phyloP scores from a whole-genome alignment of 345 rosid genomes.

The Moricandia moricandioides region DNA sequence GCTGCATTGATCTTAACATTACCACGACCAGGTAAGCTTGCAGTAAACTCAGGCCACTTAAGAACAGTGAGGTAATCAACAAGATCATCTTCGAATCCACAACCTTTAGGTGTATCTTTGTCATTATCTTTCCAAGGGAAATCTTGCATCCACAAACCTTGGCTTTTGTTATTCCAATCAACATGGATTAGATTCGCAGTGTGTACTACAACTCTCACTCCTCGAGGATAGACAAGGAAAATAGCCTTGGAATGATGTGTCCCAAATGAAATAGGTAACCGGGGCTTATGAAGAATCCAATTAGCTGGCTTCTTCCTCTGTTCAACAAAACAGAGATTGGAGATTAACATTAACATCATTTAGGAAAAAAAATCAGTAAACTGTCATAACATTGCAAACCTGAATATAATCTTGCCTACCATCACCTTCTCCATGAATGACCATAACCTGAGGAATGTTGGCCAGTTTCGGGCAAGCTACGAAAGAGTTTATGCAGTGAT shows the following conservation, averaged over 20 bases:
- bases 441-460: slow-evolving; percentile 72
- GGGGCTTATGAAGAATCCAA: slow-evolving; percentile 93
- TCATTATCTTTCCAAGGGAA: slow-evolving; percentile 89
- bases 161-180: slow-evolving; percentile 97
- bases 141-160: slow-evolving; percentile 99
- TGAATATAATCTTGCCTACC: slow-evolving; percentile 67
- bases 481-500: slow-evolving; percentile 13
- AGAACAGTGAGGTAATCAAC: slow-evolving; percentile 73
- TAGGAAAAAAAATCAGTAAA: neutral
- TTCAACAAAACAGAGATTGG: slow-evolving; percentile 14
- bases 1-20: slow-evolving; percentile 61
- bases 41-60: slow-evolving; percentile 87
- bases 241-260: slow-evolving; percentile 97
- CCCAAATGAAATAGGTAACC: slow-evolving; percentile 80
- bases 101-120: slow-evolving; percentile 38
- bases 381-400: slow-evolving; percentile 50
- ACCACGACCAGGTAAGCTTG: slow-evolving; percentile 56
- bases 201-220: slow-evolving; percentile 82
- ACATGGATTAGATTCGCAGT: slow-evolving; percentile 86
- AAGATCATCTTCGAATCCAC: slow-evolving; percentile 83
- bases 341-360: slow-evolving; percentile 6
- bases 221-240: slow-evolving; percentile 76
- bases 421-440: slow-evolving; percentile 90
- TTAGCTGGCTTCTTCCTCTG: slow-evolving; percentile 74
- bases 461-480: slow-evolving; percentile 77